Conservation (phyloP, 2,329 filamentous ascomycete genomes). For the Colletotrichum siamense region DNA sequence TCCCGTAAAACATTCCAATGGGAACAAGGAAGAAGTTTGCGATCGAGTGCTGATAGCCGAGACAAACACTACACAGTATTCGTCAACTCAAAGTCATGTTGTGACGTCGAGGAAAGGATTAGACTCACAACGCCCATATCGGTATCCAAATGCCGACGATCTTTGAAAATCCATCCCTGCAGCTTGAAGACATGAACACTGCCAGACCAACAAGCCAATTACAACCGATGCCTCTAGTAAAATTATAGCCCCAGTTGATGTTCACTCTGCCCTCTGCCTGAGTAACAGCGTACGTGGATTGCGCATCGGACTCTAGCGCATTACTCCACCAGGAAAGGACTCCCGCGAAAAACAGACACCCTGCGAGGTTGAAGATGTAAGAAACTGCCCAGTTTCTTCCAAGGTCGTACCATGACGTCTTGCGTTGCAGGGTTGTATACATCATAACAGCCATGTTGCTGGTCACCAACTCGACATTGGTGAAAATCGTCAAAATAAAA, state of each 20-base stretch:
- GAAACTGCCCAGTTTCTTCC: not conserved
- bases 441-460: constrained; percentile 10
- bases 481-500: not conserved
- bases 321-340: not conserved
- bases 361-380: constrained; percentile 1
- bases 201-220: constrained; percentile 2
- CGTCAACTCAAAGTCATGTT: not conserved
- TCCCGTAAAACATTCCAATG: constrained; percentile 1
- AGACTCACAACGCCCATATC: not conserved
- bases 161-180: not conserved
- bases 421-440: not conserved
- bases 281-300: not conserved
- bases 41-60: not conserved
- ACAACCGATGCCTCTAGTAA: not conserved
- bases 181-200: not conserved
- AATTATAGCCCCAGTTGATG: constrained; percentile 1
- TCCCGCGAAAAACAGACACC: not conserved
- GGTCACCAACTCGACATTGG: not conserved
- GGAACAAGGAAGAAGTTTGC: not conserved
- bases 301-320: not conserved
- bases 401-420: not conserved
- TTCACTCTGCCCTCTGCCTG: constrained; percentile 1
- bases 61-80: not conserved
- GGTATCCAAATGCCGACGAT: constrained; percentile 7
- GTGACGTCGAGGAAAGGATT: not conserved